Evolutionary conservation across 2,329 filamentous ascomycete genomes (phyloP).

Genomic region (Diaporthe eres): DNA sequence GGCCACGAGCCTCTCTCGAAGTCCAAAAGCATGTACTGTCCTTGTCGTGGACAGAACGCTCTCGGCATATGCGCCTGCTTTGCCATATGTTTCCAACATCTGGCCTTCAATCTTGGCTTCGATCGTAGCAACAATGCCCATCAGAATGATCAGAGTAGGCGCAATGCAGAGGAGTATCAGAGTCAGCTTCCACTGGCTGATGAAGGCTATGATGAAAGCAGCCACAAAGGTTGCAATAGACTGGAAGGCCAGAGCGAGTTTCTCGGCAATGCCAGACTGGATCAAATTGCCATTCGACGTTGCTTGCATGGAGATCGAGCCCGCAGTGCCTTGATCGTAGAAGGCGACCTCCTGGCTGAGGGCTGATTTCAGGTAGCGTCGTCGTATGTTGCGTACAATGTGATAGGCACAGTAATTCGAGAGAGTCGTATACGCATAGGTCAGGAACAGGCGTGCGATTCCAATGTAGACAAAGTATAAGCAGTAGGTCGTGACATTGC

Average conservation of each 20-base stretch:
- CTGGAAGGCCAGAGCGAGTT: conserved; percentile 52
- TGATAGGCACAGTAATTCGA: conserved; percentile 6
- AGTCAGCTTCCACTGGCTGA: conserved; percentile 56
- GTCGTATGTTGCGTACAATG: conserved; percentile 46
- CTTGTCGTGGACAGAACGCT: conserved; percentile 5
- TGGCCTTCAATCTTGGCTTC: neutral
- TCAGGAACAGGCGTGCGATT: neutral
- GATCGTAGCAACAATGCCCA: neutral
- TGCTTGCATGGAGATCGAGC: conserved; percentile 52
- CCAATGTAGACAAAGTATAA: conserved; percentile 13
- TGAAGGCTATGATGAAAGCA: conserved; percentile 54
- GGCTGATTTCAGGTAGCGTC: conserved; percentile 56
- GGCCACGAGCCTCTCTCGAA: conserved; percentile 7
- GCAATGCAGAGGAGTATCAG: conserved; percentile 61
- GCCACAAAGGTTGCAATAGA: conserved; percentile 52
- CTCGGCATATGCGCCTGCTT: conserved; percentile 6
- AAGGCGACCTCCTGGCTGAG: conserved; percentile 68
- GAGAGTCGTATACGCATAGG: neutral
- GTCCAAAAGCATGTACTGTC: conserved; percentile 3
- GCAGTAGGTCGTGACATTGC: conserved; percentile 6
- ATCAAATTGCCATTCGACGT: conserved; percentile 5
- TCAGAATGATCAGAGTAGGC: conserved; percentile 46
- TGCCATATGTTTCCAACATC: conserved; percentile 10
- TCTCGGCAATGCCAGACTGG: conserved; percentile 7
- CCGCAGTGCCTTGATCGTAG: conserved; percentile 62